phyloP scores from a whole-genome alignment of 2,329 filamentous ascomycete genomes.

The Botryosphaeria dothidea region DNA sequence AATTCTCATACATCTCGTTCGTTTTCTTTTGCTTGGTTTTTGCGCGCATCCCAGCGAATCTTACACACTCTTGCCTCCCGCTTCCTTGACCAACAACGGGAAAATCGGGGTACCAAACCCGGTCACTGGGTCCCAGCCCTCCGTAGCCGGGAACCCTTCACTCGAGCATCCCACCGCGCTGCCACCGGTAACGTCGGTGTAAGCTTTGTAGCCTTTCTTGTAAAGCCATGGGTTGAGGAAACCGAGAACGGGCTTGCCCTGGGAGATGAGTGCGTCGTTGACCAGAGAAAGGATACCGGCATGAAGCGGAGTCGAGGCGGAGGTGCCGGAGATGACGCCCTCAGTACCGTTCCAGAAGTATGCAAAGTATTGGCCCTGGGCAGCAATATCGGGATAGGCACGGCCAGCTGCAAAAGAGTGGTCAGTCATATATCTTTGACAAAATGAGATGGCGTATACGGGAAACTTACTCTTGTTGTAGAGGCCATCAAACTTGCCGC shows the following conservation, averaged over 20 bases:
- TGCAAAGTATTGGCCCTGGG: conserved; percentile 43
- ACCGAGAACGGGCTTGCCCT: conserved; percentile 50
- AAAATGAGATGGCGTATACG: background rate
- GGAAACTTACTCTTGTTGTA: conserved; percentile 39
- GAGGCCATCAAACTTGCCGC: conserved; percentile 38
- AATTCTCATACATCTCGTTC: too few relatives aligned
- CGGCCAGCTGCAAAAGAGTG: conserved; percentile 38
- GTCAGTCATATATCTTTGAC: background rate
- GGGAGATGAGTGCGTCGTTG: conserved; percentile 52
- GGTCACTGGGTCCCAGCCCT: conserved; percentile 51
- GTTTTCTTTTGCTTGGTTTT: too few relatives aligned
- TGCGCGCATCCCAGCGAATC: too few relatives aligned
- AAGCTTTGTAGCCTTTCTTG: conserved; percentile 31
- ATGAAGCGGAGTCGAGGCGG: conserved; percentile 26
- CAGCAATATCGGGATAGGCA: conserved; percentile 53
- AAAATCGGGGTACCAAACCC: conserved; percentile 53
- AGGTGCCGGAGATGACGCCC: conserved; percentile 25
- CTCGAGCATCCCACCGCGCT: conserved; percentile 26
- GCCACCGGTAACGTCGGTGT: conserved; percentile 43
- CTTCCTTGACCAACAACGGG: conserved; percentile 33
- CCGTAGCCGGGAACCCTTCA: conserved; percentile 43
- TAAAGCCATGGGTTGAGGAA: conserved; percentile 54
- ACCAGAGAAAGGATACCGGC: conserved; percentile 34
- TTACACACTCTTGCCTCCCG: background rate
- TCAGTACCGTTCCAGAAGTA: conserved; percentile 24